Evolutionary conservation across 352 stramenopile species (phyloP), one percentile per base, ranked within the genome.

Genomic region (Phytopythium oedochilum): DNA sequence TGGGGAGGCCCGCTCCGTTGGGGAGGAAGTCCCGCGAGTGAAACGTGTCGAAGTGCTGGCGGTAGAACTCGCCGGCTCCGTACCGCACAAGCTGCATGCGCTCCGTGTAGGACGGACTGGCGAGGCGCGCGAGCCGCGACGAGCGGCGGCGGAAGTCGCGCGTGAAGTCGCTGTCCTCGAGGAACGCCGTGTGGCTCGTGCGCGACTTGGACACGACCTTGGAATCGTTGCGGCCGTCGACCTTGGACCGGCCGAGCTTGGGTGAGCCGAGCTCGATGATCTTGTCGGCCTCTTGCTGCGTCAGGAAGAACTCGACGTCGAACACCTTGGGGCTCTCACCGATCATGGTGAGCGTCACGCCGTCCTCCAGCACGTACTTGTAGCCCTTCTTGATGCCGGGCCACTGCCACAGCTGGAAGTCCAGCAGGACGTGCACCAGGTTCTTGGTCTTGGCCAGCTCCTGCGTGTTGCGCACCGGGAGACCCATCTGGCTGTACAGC

Each of bases 331-430:
- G 84, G 3, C 58, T 66, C 1, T 89, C 62, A 3, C 80, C 77
- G 8, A 92, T 70, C 2, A 68, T 94, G 43, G 71, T 92, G 47
- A 94, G 61, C 59, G 64, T 75, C 42, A 90, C 75, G 40, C 78
- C 80, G 46, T 89, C 71, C 42, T 90, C 82, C 22, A 94, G 57
- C 26, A 70, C 57, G 59, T 90, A 92, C 59, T 74, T 77, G 70
- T 92, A 32, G 8, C 80, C 83, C 44, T 80, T 81, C 53, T 84
- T 59, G 60, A 92, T 91, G 35, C 80, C 80, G 0, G 83, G 80
- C 83, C 80, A 92, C 26, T 84, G 64, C 80, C 83, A 92, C 49
- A 89, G 56, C 65, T 92, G 83, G 71, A 88, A 90, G 50, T 92
- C 83, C 52, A 92, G 45, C 45, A 92, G 56, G 15, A 92, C 64